A percentile compares a stretch with the other conserved stretches of the same genome.
Evolutionary conservation across 2,329 filamentous ascomycete species (phyloP).

Genomic region (Xylariaceae sp.): DNA sequence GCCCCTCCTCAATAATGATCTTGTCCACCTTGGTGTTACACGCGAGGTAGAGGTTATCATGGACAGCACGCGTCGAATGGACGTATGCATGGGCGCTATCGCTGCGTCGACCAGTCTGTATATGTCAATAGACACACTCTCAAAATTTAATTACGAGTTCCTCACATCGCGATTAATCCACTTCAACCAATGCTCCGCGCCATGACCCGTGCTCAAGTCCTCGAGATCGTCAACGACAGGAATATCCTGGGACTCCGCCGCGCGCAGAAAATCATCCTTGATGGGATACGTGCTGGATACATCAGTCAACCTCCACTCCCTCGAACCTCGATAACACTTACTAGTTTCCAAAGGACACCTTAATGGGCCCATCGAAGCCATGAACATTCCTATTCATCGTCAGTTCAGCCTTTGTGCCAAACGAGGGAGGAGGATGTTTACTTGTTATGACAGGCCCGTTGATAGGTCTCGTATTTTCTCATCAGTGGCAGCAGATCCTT

Average conservation of each 20-base stretch:
- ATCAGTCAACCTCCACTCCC: slow-evolving; percentile 1
- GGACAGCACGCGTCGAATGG: slow-evolving; percentile 65
- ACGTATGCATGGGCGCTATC: slow-evolving; percentile 75
- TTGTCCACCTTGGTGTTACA: slow-evolving; percentile 76
- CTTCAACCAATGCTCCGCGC: slow-evolving; percentile 78
- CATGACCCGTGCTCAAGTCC: slow-evolving; percentile 62
- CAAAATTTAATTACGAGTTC: not conserved
- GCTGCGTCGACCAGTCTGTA: slow-evolving; percentile 62
- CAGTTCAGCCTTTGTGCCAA: slow-evolving; percentile 4
- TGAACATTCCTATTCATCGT: slow-evolving; percentile 53
- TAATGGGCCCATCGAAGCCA: slow-evolving; percentile 74
- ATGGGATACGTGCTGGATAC: slow-evolving; percentile 62
- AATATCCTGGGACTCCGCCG: slow-evolving; percentile 67
- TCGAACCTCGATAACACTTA: slow-evolving; percentile 15
- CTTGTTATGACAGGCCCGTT: slow-evolving; percentile 56
- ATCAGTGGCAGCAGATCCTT: slow-evolving; percentile 70
- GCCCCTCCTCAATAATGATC: slow-evolving; percentile 66
- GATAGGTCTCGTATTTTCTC: slow-evolving; percentile 78
- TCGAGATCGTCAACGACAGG: slow-evolving; percentile 70
- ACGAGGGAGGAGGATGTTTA: slow-evolving; percentile 25
- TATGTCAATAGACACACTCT: not conserved
- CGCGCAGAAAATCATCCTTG: slow-evolving; percentile 73
- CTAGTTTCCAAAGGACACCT: slow-evolving; percentile 76
- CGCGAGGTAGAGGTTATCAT: slow-evolving; percentile 66
- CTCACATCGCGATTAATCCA: slow-evolving; percentile 69